These are phyloP conservation scores for Aspergillus neotritici DNA, from an alignment of 2,329 filamentous ascomycete species.

Conservation along the genomic window DNA sequence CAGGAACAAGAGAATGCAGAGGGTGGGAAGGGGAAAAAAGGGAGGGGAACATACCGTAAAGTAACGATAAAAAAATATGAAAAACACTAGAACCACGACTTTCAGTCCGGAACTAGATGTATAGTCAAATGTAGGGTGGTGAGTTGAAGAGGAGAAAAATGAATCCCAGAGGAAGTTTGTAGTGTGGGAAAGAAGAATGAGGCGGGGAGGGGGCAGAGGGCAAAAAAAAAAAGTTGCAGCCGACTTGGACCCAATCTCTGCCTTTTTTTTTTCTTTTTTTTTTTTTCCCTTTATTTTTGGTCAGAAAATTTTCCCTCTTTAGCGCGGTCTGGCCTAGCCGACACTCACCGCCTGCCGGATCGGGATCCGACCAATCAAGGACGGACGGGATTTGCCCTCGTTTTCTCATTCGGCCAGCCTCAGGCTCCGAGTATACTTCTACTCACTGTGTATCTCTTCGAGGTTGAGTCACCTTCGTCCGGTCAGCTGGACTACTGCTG, in stretches of 20 bases:
- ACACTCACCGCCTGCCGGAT: slow-evolving; percentile 16
- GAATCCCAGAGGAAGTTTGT: slow-evolving; percentile 11
- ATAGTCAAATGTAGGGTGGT: slow-evolving; percentile 25
- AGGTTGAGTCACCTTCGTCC: slow-evolving; percentile 1
- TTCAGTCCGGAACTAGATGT: slow-evolving; percentile 25
- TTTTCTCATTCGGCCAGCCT: slow-evolving; percentile 3
- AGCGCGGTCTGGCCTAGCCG: slow-evolving; percentile 15
- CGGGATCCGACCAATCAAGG: background rate
- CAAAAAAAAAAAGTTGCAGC: slow-evolving; percentile 15
- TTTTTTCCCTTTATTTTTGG: slow-evolving; percentile 5
- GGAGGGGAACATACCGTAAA: slow-evolving; percentile 1
- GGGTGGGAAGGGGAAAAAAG: slow-evolving; percentile 15
- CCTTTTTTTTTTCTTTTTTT: slow-evolving; percentile 1
- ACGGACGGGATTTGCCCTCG: slow-evolving; percentile 1
- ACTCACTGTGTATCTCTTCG: background rate
- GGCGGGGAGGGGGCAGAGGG: slow-evolving; percentile 14
- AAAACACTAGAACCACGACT: slow-evolving; percentile 33
- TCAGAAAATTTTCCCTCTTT: slow-evolving; percentile 12
- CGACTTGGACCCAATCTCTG: background rate
- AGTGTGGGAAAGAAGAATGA: slow-evolving; percentile 19
- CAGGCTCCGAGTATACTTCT: too few relatives aligned
- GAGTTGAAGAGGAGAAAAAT: slow-evolving; percentile 9
- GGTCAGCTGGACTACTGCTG: too few relatives aligned
- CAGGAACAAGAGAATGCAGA: slow-evolving; percentile 12
- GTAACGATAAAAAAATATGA: slow-evolving; percentile 1